Evolutionary conservation across 2,329 filamentous ascomycete species (phyloP).

Genomic region (Ilyonectria sp.): DNA sequence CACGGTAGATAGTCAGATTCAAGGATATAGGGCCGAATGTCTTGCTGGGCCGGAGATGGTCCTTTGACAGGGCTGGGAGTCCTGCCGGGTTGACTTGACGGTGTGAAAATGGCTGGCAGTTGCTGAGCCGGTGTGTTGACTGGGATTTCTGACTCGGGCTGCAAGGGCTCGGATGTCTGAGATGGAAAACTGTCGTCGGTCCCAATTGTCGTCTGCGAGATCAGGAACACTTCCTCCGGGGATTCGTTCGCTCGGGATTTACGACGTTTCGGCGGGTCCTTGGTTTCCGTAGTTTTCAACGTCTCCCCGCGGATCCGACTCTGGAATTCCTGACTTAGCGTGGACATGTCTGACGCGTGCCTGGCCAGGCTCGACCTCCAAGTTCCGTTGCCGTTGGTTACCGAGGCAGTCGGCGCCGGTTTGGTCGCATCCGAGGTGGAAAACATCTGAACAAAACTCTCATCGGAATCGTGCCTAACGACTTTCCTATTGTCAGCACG

Average conservation of each 20-base stretch:
- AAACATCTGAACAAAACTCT: slow-evolving; percentile 72
- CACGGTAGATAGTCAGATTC: slow-evolving; percentile 74
- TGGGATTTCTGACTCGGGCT: slow-evolving; percentile 33
- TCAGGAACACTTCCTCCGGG: slow-evolving; percentile 59
- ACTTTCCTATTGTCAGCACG: slow-evolving; percentile 46
- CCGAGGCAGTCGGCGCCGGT: slow-evolving; percentile 31
- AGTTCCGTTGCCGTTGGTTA: slow-evolving; percentile 32
- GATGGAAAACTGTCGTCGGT: slow-evolving; percentile 54
- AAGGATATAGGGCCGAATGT: slow-evolving; percentile 60
- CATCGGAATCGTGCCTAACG: slow-evolving; percentile 69
- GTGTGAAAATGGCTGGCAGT: slow-evolving; percentile 30
- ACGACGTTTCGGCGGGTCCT: slow-evolving; percentile 22
- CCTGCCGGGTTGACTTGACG: slow-evolving; percentile 36
- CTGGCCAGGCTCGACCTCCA: slow-evolving; percentile 49
- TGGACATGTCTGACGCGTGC: slow-evolving; percentile 47
- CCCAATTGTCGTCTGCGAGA: slow-evolving; percentile 63
- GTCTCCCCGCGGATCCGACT: slow-evolving; percentile 62
- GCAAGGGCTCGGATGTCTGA: slow-evolving; percentile 50
- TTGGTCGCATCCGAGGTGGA: slow-evolving; percentile 67
- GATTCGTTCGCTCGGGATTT: slow-evolving; percentile 46
- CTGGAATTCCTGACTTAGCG: slow-evolving; percentile 57
- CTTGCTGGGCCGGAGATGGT: slow-evolving; percentile 52
- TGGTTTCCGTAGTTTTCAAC: slow-evolving; percentile 43
- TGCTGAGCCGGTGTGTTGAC: slow-evolving; percentile 25
- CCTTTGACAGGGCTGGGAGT: slow-evolving; percentile 47